Evolutionary conservation across 2,329 filamentous ascomycete species (phyloP), one percentile per base, ranked within the genome.

Genomic region (Lachnellula cervina): DNA sequence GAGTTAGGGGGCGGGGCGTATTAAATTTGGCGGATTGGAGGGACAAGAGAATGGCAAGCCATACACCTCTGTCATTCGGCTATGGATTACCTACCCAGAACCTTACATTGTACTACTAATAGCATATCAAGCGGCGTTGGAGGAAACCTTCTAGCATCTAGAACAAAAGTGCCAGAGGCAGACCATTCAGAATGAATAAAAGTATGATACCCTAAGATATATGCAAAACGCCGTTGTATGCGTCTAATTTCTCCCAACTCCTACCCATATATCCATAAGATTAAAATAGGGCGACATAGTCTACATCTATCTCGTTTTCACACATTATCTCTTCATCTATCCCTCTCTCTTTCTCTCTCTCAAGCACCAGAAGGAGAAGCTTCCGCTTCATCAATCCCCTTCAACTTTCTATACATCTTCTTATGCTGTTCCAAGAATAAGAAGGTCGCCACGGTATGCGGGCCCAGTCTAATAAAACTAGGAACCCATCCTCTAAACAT

Each of bases 401-500:
- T 69, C n/a, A 83, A 59, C 60, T 76, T 77, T 70, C 80, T 79
- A 73, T 90, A 95, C 25, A 85, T 71, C 72, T 87, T 89, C 75
- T 92, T 90, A 72, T 96, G 90, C 70, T 90, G 85, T 71, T 96
- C 90, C 68, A 96, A 71, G 71, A 94, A 92, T 67, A 96, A 70
- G 71, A 96, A 92, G 37, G 90, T 96, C 65, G 87, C 87, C 58
- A 96, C 88, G 7, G 90, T 96, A 75, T 96, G 90, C 77, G 83
- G 83, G 66, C 83, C 83, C 49, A 87, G 72, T 57, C 84, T 74
- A 60, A 86, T 74, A 68, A 87, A 87, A 64, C 81, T 84, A n/a
- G 90, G 90, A 47, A 92, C 84, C 89, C 90, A 95, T 58, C 90
- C 90, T 71, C 89, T 89, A 74, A 95, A 95, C 80, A 93, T 86